A percentile compares a stretch with the other conserved stretches of the same genome.
Evolutionary conservation across 768 basidiomycete species (phyloP).

Genomic region (Serendipita sp.): DNA sequence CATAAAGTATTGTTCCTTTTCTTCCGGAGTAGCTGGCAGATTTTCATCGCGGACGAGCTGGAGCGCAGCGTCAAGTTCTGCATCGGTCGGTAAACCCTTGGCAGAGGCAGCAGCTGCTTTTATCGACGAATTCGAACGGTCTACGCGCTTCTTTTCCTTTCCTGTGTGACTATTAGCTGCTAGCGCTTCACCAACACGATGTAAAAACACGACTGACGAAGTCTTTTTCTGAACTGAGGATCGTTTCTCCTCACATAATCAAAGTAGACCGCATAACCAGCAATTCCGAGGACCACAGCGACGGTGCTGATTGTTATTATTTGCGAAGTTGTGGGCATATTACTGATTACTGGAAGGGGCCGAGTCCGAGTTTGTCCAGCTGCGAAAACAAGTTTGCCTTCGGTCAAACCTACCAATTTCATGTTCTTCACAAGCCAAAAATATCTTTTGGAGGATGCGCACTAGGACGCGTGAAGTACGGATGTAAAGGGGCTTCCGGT

Average conservation of each 20-base stretch:
- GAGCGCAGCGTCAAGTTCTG: constrained; percentile 47
- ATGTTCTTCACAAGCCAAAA: too few relatives aligned
- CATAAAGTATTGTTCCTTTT: constrained; percentile 86
- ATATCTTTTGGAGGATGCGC: too few relatives aligned
- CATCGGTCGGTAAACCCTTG: constrained; percentile 17
- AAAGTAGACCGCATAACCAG: constrained; percentile 84
- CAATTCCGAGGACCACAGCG: constrained; percentile 32
- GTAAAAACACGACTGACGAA: constrained; percentile 41
- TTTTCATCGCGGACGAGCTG: constrained; percentile 54
- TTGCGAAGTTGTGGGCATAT: background rate
- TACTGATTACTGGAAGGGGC: background rate
- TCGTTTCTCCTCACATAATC: constrained; percentile 91
- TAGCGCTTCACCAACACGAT: constrained; percentile 6
- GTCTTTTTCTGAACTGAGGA: constrained; percentile 67
- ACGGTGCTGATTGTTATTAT: constrained; percentile 1
- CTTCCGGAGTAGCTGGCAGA: constrained; percentile 49
- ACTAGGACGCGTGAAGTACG: too few relatives aligned
- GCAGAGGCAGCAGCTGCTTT: constrained; percentile 21
- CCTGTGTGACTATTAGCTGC: constrained; percentile 29
- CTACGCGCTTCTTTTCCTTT: constrained; percentile 82
- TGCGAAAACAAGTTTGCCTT: too few relatives aligned
- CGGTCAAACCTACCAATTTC: too few relatives aligned
- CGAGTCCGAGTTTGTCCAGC: background rate
- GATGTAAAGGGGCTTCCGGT: background rate
- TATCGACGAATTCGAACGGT: constrained; percentile 37